Conservation (phyloP, 164 flowering plant species). For the Dillenia turbinata region DNA sequence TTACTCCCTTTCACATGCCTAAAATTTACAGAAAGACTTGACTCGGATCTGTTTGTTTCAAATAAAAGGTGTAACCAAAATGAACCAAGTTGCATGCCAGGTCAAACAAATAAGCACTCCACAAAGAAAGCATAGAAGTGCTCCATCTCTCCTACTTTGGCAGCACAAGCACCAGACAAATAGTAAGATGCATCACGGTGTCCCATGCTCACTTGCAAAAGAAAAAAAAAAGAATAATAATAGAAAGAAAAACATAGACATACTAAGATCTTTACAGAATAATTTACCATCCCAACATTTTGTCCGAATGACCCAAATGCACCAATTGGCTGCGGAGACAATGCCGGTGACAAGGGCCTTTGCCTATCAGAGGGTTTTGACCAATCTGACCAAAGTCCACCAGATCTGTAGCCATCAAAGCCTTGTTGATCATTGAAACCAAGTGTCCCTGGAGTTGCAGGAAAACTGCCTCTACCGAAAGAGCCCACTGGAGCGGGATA, state of each 20-base stretch:
- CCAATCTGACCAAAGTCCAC: constrained; percentile 65
- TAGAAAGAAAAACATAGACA: constrained; percentile 7
- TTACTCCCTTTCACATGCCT: no score
- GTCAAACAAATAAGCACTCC: no score
- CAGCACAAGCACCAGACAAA: no score
- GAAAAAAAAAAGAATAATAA: not conserved
- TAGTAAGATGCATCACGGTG: no score
- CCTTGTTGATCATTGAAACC: constrained; percentile 59
- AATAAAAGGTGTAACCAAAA: no score
- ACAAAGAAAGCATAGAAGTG: no score
- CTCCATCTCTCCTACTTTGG: no score
- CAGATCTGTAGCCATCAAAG: constrained; percentile 65
- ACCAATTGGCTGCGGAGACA: constrained; percentile 63
- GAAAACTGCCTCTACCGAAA: constrained; percentile 44
- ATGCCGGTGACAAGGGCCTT: constrained; percentile 58
- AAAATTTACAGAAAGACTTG: no score
- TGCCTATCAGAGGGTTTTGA: constrained; percentile 64
- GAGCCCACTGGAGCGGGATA: constrained; percentile 51
- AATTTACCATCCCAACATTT: constrained; percentile 56
- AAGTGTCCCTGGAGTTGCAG: constrained; percentile 40
- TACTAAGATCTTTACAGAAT: no score
- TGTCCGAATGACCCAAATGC: constrained; percentile 61
- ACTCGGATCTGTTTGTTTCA: no score
- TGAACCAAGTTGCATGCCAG: no score
- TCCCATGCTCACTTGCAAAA: not conserved